Evolutionary conservation across 768 basidiomycete species (phyloP).

Genomic region (Phlebiopsis gigantea): DNA sequence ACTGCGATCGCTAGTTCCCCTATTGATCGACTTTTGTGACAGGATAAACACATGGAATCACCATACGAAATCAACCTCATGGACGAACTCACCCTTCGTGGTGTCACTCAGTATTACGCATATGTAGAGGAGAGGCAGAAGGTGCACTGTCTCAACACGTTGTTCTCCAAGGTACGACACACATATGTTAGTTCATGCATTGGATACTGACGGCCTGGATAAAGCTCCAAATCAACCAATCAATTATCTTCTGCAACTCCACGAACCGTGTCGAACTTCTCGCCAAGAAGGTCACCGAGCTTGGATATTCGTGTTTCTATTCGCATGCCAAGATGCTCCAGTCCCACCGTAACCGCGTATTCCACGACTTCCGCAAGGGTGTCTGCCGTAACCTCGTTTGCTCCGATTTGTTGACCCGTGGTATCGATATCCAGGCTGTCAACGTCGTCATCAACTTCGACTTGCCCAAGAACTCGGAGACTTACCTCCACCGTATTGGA

Average conservation of each 20-base stretch:
- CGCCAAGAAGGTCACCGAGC: conserved; percentile 98
- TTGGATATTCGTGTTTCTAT: conserved; percentile 99
- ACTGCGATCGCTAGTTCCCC: background rate
- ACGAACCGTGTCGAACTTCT: conserved; percentile 99
- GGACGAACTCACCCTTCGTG: conserved; percentile 97
- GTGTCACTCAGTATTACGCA: conserved; percentile 99
- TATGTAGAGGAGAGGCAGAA: conserved; percentile 99
- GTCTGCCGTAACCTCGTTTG: conserved; percentile 99
- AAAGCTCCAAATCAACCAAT: conserved; percentile 99
- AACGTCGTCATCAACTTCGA: conserved; percentile 99
- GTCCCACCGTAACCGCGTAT: conserved; percentile 97
- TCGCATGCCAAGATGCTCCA: conserved; percentile 99
- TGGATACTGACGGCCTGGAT: background rate
- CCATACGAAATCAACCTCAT: conserved; percentile 99
- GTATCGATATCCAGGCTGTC: conserved; percentile 99
- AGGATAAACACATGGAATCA: conserved; percentile 95
- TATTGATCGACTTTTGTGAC: background rate
- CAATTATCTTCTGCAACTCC: conserved; percentile 99
- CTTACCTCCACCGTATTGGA: conserved; percentile 97
- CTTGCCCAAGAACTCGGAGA: conserved; percentile 98
- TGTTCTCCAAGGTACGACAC: conserved; percentile 85
- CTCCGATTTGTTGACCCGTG: conserved; percentile 94
- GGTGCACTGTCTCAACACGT: conserved; percentile 98
- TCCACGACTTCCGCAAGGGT: conserved; percentile 99
- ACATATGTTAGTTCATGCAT: background rate